Conservation (phyloP, 139 green algal species). For the Chlorella sorokiniana region DNA sequence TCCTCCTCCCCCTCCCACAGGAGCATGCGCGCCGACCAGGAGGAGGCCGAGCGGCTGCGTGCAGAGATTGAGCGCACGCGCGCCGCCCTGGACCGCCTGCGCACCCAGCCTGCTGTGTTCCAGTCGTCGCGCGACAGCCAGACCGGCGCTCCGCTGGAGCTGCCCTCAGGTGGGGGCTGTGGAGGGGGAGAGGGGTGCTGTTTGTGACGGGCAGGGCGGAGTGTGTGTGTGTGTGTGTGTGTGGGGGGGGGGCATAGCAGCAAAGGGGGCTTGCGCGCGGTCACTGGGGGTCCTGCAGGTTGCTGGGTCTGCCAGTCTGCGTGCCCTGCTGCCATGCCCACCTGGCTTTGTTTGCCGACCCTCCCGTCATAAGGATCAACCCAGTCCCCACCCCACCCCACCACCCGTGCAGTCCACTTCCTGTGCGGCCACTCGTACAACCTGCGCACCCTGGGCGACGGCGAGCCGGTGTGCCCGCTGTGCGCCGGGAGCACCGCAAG, state of each 20-base stretch:
- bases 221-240: too few species aligned
- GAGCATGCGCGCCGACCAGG: conserved; percentile 51
- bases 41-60: conserved; percentile 70
- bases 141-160: conserved; percentile 80
- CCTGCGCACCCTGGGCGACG: conserved; percentile 84
- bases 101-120: conserved; percentile 81
- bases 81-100: conserved; percentile 11
- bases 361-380: too few species aligned
- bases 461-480: conserved; percentile 85
- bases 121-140: conserved; percentile 81
- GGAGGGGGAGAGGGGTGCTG: too few species aligned
- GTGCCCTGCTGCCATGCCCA: too few species aligned
- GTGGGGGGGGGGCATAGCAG: too few species aligned
- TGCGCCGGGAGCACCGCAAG: conserved; percentile 81
- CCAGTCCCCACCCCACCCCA: background rate
- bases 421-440: conserved; percentile 96
- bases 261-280: too few species aligned
- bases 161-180: conserved; percentile 64
- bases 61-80: conserved; percentile 58
- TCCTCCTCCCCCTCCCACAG: background rate
- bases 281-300: too few species aligned
- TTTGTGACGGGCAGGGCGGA: too few species aligned
- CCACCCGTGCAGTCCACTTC: conserved; percentile 83
- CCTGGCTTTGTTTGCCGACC: too few species aligned
- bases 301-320: too few species aligned